Conservation (phyloP, 164 flowering plant genomes). For the Magnolia sinica region DNA sequence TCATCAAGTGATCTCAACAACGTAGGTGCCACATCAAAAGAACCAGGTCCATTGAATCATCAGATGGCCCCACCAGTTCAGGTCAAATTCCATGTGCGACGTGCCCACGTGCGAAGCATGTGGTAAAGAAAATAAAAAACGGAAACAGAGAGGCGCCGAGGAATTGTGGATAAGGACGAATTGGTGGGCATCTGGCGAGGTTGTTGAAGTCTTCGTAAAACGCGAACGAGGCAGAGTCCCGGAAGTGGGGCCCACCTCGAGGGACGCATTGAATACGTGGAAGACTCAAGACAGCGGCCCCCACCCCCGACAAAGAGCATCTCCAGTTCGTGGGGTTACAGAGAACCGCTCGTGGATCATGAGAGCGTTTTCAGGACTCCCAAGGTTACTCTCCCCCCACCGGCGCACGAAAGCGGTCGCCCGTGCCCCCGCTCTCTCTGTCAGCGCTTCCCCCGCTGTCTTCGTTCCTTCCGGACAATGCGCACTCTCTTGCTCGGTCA, state of each 20-base stretch:
- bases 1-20: no score
- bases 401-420: background rate
- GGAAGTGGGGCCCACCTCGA: conserved; percentile 1
- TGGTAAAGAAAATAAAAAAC: background rate
- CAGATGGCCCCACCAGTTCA: background rate
- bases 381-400: background rate
- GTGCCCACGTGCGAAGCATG: background rate
- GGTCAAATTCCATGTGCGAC: background rate
- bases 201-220: background rate
- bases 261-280: background rate
- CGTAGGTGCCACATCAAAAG: no score
- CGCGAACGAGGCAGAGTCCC: background rate
- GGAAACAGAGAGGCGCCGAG: no score
- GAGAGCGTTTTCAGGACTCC: background rate
- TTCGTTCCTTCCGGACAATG: background rate
- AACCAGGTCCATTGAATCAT: no score
- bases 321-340: conserved; percentile 2
- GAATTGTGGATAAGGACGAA: background rate
- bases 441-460: conserved; percentile 2
- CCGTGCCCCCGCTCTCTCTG: background rate
- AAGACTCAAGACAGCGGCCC: background rate
- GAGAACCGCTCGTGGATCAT: conserved; percentile 1
- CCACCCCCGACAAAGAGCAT: conserved; percentile 5
- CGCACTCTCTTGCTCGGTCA: background rate
- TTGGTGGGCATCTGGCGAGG: background rate